Conservation (phyloP, 2,329 filamentous ascomycete species). For the Ophiostoma pallidulum region DNA sequence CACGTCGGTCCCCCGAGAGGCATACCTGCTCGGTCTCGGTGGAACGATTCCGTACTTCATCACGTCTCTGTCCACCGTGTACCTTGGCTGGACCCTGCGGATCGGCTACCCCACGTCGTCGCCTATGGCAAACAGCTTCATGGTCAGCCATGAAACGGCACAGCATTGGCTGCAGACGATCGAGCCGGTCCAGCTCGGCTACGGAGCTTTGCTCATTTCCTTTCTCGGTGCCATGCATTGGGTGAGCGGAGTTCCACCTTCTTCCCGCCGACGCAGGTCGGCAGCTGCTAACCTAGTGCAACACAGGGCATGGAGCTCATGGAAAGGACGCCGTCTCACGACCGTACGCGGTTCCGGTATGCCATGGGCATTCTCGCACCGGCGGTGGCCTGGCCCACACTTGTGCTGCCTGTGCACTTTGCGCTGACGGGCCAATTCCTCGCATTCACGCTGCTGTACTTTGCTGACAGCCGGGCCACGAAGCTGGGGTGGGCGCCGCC, state of each 20-base stretch:
- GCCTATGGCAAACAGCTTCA: constrained; percentile 51
- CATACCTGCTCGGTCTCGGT: constrained; percentile 59
- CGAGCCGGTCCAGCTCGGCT: constrained; percentile 83
- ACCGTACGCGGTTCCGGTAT: constrained; percentile 70
- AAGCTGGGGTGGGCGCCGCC: constrained; percentile 66
- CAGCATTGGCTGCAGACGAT: constrained; percentile 62
- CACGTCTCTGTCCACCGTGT: constrained; percentile 75
- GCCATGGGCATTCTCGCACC: constrained; percentile 73
- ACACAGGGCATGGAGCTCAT: constrained; percentile 67
- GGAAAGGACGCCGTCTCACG: constrained; percentile 47
- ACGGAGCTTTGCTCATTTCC: constrained; percentile 85
- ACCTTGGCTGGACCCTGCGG: constrained; percentile 74
- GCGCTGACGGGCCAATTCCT: constrained; percentile 79
- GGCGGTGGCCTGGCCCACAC: constrained; percentile 79
- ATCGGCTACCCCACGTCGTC: constrained; percentile 51
- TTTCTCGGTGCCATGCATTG: constrained; percentile 90
- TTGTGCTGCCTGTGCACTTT: constrained; percentile 74
- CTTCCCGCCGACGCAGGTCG: no score
- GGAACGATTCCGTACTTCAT: constrained; percentile 78
- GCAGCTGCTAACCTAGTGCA: background rate
- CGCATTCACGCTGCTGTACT: constrained; percentile 78
- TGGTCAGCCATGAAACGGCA: constrained; percentile 63
- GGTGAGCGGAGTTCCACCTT: no score
- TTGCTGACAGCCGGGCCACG: constrained; percentile 66
- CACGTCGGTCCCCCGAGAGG: constrained; percentile 54